Base-by-base conservation (phyloP, 805 yeast genomes). In the Monosporozyma servazzii region DNA sequence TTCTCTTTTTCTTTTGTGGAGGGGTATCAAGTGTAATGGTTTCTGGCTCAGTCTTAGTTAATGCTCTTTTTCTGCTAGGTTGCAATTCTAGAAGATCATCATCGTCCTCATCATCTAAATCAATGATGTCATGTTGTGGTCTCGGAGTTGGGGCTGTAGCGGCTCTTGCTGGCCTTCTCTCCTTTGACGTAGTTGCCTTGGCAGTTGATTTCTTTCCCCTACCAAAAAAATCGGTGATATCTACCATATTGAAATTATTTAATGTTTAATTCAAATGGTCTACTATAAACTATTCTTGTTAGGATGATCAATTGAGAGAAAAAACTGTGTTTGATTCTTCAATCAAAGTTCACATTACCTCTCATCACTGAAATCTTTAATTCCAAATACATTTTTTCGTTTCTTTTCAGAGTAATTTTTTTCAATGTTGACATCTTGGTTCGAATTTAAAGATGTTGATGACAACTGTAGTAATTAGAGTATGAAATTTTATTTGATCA, bases 161-260 rank as follows among this genome's bases (percentile, higher is more conserved):
- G 27, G 51, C 20, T 31, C 47, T 51, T 37, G 21, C 30, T 17
- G 31, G 17, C 18, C 44, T 42, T 15, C 5, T 43, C 23, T 15
- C 20, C 37, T 15, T 36, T 18, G 21, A 8, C n/a, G 30, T 7
- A 11, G n/a, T 31, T 2, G 21, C 31, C 39, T 47, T 48, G 13
- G 45, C 17, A 23, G 40, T 40, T 13, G 48, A 37, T 42, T 56
- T 54, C 42, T 56, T 57, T 27, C 47, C 52, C 23, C 58, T 58
- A 10, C 71, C 70, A 52, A 73, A 72, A 60, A 71, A 73, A 48
- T 71, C 72, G 25, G 70, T 62, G 52, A 73, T 72, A 56, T 70
- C 71, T 3, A 50, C 52, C 52, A 50, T 50, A 44, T 18, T 44
- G 46, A n/a, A 13, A 17, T 23, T 13, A 5, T 23, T n/a, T 5